Evolutionary conservation across 768 basidiomycete species (phyloP).

Genomic region (Rhizopogon salebrosus): DNA sequence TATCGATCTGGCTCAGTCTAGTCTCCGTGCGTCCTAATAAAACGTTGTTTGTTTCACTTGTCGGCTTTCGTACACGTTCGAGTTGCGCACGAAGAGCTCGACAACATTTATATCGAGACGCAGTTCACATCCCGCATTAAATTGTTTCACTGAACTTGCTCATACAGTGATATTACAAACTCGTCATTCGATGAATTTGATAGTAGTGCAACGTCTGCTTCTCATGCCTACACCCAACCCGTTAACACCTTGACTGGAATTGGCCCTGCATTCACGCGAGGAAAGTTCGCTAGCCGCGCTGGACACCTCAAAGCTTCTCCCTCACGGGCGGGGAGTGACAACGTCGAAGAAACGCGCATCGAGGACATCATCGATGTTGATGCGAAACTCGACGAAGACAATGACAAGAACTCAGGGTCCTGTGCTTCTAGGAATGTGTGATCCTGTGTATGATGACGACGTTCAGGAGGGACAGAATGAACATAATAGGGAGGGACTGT

Average conservation of each 20-base stretch:
- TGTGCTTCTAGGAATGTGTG: conserved; percentile 25
- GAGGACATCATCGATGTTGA: conserved; percentile 18
- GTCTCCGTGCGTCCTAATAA: conserved; percentile 39
- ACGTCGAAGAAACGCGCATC: conserved; percentile 13
- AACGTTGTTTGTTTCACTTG: too few relatives aligned
- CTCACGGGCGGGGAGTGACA: background rate
- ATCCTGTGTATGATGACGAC: conserved; percentile 11
- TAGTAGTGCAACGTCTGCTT: background rate
- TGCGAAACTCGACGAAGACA: conserved; percentile 2
- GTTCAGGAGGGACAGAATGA: conserved; percentile 1
- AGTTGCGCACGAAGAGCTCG: background rate
- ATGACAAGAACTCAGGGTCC: background rate
- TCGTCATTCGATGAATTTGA: background rate
- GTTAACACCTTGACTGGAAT: conserved; percentile 29
- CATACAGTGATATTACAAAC: background rate
- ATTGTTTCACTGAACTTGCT: background rate
- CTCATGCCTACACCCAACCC: conserved; percentile 3
- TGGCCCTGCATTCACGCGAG: conserved; percentile 26
- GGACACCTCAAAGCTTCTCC: conserved; percentile 11
- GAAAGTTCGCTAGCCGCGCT: conserved; percentile 14
- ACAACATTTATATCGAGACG: conserved; percentile 4
- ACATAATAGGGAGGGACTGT: conserved; percentile 10
- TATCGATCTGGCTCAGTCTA: conserved; percentile 10
- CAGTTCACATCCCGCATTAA: background rate
- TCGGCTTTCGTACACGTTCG: too few relatives aligned